phyloP scores from a whole-genome alignment of 164 flowering plant species.

The Annona cherimola region DNA sequence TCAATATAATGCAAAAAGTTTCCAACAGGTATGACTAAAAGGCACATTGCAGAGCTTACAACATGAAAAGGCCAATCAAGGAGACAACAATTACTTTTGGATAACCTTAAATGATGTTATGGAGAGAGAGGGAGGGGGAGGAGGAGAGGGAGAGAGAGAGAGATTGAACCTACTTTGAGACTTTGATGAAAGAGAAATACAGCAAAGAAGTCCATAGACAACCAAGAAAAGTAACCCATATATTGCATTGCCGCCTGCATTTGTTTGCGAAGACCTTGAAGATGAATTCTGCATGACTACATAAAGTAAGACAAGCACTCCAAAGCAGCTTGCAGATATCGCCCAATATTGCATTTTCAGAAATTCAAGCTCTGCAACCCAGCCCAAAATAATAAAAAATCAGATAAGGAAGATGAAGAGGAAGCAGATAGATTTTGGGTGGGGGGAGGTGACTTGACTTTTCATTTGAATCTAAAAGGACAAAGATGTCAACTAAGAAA shows the following conservation, averaged over 20 bases:
- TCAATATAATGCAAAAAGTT: too few relatives aligned
- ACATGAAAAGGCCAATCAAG: too few relatives aligned
- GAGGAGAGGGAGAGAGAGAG: too few relatives aligned
- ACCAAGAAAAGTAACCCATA: slow-evolving; percentile 24
- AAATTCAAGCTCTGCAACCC: slow-evolving; percentile 54
- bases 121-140: too few relatives aligned
- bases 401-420: slow-evolving; percentile 1
- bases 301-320: slow-evolving; percentile 54
- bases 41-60: too few relatives aligned
- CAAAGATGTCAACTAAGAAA: background rate
- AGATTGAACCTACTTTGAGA: slow-evolving; percentile 28
- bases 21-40: too few relatives aligned
- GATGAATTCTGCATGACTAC: slow-evolving; percentile 16
- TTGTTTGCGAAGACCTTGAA: background rate
- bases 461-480: background rate
- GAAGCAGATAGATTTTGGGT: background rate
- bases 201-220: slow-evolving; percentile 32
- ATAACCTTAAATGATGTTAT: too few relatives aligned
- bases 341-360: slow-evolving; percentile 76
- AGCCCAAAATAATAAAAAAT: slow-evolving; percentile 10
- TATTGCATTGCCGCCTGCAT: slow-evolving; percentile 19
- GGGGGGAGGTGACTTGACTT: too few relatives aligned
- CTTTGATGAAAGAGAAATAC: slow-evolving; percentile 39
- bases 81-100: too few relatives aligned
- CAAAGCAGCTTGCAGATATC: slow-evolving; percentile 48